Base-by-base conservation (phyloP, 2,329 filamentous ascomycete species). In the Lasiodiplodia hormozganensis region DNA sequence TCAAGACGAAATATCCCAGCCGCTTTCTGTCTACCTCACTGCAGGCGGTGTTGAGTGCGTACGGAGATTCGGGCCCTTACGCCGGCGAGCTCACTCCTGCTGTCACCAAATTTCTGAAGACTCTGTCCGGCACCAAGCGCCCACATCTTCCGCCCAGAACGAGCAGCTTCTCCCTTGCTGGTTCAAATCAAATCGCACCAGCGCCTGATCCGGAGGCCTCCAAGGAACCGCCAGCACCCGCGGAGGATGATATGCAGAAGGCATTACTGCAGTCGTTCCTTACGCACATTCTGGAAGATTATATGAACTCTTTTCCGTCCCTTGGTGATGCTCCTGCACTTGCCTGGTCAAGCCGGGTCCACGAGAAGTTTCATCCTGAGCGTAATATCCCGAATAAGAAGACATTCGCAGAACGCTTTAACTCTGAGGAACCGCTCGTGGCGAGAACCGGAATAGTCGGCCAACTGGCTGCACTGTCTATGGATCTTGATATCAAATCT, bases 11-110 rank as follows among this genome's bases (percentile, higher is more conserved):
- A 76, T 89, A 89, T 70, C 92, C 92, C 2, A 94, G 91, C 58
- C 87, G 91, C 40, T 96, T 95, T 78, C 84, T 96, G 23, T 92
- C 91, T 64, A 89, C 89, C 0, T 91, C 90, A n/a, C 82, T 96
- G 18, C 88, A 91, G 71, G 90, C 91, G 31, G 88, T 94, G 58
- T 85, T 90, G 67, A 83, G 86, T 67, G 87, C 88, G 54, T 94
- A 92, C 84, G 75, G 87, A 82, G 71, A 88, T 62, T 82, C 87
- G 68, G 82, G 82, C 2, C 76, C 84, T 10, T 86, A 86, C 70
- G 76, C 78, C 10, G 87, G 89, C 70, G 89, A 90, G 73, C 89
- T 90, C 75, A 91, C 92, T 0, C 86, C 90, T 0, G 87, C 89
- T 1, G 86, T 93, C 23, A 87, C 93, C 71, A 88, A 91, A 70